phyloP scores from a whole-genome alignment of 2,329 filamentous ascomycete genomes.

The Basipetospora chlamydospora region DNA sequence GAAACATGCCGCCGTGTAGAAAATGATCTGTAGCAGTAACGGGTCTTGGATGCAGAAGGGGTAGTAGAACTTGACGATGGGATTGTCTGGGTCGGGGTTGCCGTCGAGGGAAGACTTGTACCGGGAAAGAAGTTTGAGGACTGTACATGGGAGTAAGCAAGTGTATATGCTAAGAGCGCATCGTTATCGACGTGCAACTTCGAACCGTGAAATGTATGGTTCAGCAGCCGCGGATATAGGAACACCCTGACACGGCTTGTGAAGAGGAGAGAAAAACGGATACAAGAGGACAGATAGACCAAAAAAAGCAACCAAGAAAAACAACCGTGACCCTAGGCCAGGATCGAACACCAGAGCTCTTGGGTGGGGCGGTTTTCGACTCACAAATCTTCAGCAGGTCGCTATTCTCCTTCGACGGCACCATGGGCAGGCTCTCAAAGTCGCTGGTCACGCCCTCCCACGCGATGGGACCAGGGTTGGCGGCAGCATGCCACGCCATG shows the following conservation, averaged over 20 bases:
- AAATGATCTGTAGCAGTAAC: slow-evolving; percentile 30
- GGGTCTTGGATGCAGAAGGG: slow-evolving; percentile 34
- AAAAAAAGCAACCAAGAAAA: too few species aligned
- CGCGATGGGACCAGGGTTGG: background rate
- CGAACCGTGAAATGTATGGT: too few species aligned
- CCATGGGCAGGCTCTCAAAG: slow-evolving; percentile 25
- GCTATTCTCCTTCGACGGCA: slow-evolving; percentile 25
- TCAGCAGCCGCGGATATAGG: too few species aligned
- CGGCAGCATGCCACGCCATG: background rate
- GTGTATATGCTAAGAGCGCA: too few species aligned
- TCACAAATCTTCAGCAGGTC: slow-evolving; percentile 21
- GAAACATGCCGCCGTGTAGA: slow-evolving; percentile 37
- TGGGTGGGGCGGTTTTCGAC: background rate
- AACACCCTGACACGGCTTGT: too few species aligned
- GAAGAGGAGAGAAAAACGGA: background rate
- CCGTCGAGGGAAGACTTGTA: slow-evolving; percentile 37
- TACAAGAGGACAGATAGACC: too few species aligned
- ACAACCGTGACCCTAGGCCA: too few species aligned
- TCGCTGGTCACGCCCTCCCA: slow-evolving; percentile 15
- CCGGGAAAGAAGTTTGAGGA: slow-evolving; percentile 31
- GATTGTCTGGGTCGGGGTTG: slow-evolving; percentile 26
- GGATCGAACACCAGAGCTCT: too few species aligned
- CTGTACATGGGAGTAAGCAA: slow-evolving; percentile 15
- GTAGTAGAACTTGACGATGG: slow-evolving; percentile 31
- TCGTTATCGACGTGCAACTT: too few species aligned